Conservation (phyloP, 2,329 filamentous ascomycete species). For the Fusarium succisae region DNA sequence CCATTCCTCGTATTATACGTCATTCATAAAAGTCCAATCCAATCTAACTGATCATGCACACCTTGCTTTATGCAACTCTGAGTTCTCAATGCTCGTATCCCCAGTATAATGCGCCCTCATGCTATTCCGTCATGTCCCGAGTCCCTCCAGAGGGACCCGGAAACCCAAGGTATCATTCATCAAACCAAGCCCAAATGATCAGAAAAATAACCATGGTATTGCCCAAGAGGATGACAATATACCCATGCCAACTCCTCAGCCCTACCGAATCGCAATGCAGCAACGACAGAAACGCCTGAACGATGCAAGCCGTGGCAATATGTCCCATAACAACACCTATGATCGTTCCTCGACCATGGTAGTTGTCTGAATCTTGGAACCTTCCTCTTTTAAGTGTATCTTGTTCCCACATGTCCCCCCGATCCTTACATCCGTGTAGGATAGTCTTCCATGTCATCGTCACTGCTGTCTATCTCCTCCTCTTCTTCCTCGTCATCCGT, state of each 20-base stretch:
- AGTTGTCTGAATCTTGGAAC: background rate
- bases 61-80: slow-evolving; percentile 12
- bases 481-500: slow-evolving; percentile 55
- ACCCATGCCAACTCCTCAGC: slow-evolving; percentile 42
- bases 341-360: background rate
- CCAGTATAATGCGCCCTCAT: slow-evolving; percentile 22
- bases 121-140: slow-evolving; percentile 34
- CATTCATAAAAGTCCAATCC: slow-evolving; percentile 43
- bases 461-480: slow-evolving; percentile 58
- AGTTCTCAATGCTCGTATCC: slow-evolving; percentile 6
- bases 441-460: slow-evolving; percentile 65
- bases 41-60: slow-evolving; percentile 37
- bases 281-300: slow-evolving; percentile 44
- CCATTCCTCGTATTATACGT: slow-evolving; percentile 33
- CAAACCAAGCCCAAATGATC: slow-evolving; percentile 31
- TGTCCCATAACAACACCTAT: slow-evolving; percentile 20
- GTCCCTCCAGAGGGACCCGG: slow-evolving; percentile 37
- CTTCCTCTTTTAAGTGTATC: background rate
- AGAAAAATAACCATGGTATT: slow-evolving; percentile 28
- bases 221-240: slow-evolving; percentile 32
- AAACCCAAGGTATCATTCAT: slow-evolving; percentile 40
- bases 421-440: slow-evolving; percentile 33
- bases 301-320: slow-evolving; percentile 37
- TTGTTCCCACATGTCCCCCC: background rate
- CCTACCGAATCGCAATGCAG: slow-evolving; percentile 38